Evolutionary conservation across 192 early-diverging fungal genomes (phyloP).

Genomic region (Podila verticillata): DNA sequence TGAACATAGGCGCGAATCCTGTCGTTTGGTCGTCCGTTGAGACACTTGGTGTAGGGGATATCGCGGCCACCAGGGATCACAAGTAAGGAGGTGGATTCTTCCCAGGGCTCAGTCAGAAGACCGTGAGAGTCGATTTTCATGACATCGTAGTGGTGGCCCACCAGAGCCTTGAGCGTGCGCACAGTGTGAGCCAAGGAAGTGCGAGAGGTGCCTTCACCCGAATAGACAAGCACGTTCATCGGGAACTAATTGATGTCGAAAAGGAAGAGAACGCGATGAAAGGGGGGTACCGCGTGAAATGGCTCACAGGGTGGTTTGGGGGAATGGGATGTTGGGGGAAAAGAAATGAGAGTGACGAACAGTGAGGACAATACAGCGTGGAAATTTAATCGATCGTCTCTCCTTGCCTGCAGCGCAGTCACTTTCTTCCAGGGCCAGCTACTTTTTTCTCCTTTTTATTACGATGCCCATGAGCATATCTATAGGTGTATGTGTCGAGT

Average conservation of each 20-base stretch:
- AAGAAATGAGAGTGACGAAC: neutral
- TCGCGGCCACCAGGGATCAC: conserved; percentile 94
- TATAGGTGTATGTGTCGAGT: neutral
- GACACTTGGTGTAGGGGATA: conserved; percentile 77
- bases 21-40: conserved; percentile 70
- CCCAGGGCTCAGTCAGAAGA: conserved; percentile 85
- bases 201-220: conserved; percentile 77
- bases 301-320: no score
- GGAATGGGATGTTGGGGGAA: neutral
- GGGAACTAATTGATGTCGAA: neutral
- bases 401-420: neutral
- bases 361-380: neutral
- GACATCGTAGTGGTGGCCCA: conserved; percentile 89
- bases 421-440: neutral
- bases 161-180: conserved; percentile 74
- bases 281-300: neutral
- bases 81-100: conserved; percentile 82
- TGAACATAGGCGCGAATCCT: conserved; percentile 75
- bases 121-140: conserved; percentile 81
- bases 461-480: neutral
- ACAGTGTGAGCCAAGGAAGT: conserved; percentile 71
- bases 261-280: neutral
- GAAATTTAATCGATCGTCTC: neutral
- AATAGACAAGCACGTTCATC: conserved; percentile 89
- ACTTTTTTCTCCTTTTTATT: neutral